Percentiles rank a stretch among this genome's conserved stretches.
phyloP scores from a whole-genome alignment of 2,329 filamentous ascomycete species.

The Rosellinia necatrix region DNA sequence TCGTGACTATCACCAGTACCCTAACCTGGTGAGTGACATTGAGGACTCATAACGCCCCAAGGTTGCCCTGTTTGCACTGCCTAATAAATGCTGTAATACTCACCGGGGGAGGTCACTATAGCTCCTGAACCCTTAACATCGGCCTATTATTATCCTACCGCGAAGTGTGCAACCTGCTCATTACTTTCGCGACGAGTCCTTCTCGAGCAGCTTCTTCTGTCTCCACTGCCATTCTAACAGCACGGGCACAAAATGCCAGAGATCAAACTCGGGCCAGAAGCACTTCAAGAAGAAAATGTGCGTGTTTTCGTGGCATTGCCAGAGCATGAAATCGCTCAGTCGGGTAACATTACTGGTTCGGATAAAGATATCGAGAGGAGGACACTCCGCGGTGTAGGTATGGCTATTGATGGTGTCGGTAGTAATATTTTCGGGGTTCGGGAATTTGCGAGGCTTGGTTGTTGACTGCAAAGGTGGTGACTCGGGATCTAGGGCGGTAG shows the following conservation, averaged over 20 bases:
- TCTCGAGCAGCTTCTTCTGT: constrained; percentile 62
- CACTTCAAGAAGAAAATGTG: constrained; percentile 91
- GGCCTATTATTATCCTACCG: neutral
- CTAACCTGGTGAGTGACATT: neutral
- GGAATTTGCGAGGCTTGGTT: constrained; percentile 48
- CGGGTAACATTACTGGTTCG: constrained; percentile 92
- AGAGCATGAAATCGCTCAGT: constrained; percentile 97
- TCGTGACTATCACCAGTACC: constrained; percentile 5
- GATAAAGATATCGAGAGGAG: constrained; percentile 87
- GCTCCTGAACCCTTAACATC: neutral
- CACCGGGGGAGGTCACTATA: neutral
- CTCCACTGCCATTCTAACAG: constrained; percentile 86
- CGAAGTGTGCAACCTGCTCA: neutral
- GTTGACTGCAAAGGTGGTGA: constrained; percentile 50
- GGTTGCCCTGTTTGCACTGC: neutral
- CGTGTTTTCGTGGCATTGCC: constrained; percentile 93
- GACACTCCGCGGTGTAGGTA: constrained; percentile 84
- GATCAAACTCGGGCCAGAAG: constrained; percentile 93
- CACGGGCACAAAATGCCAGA: constrained; percentile 92
- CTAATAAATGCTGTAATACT: neutral
- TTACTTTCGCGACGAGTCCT: constrained; percentile 51
- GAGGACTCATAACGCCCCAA: constrained; percentile 1
- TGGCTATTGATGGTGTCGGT: constrained; percentile 80
- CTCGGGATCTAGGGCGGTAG: constrained; percentile 62
- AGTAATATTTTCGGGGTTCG: constrained; percentile 86